Base-by-base conservation (phyloP, 2,329 filamentous ascomycete genomes). In the Penicillium sp. region DNA sequence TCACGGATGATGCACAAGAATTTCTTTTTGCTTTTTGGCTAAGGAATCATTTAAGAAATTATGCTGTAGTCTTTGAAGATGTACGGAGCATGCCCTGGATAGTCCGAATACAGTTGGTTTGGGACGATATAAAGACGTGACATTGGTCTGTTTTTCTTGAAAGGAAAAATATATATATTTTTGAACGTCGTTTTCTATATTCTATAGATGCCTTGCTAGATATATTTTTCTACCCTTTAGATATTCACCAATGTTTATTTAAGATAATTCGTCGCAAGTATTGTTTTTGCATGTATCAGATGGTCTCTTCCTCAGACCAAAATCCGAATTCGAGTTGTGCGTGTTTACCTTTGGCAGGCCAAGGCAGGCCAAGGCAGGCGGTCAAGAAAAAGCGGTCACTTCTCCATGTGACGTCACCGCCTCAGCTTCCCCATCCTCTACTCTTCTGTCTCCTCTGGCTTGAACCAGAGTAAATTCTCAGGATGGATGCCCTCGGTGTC, bases 401-500 rank as follows among this genome's bases (percentile, higher is more conserved):
- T 22, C 1, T 13, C 13, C 4, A 29, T 22, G 52, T 54, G 53
- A 59, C 55, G 57, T 58, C 57, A 59, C 47, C 33, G 41, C 45
- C 34, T 48, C 19, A 24, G 33, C 32, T 42, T 51, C 26, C 22
- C 15, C 34, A 31, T 22, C 37, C 8, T 37, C 19, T 31, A 19
- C 24, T 17, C 9, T 29, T 15, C 17, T 13, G 6, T 32, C 43
- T 34, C 29, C 38, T 53, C 32, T 34, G 21, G 15, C 34, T 34
- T 15, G n/a, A 35, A 32, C 32, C 17, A 43, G 34, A 34, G 33
- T 31, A 2, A 2, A 2, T 17, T 29, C 12, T 31, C 38, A 59
- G 39, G 33, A 69, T 72, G 65, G 75, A 76, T 37, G 71, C 76
- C 53, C 75, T 94, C 48, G 81, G 84, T 61, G 71, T 89, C 49